A percentile compares a stretch with the other conserved stretches of the same genome.
Conservation (phyloP, 306 rosid species). For the Biancaea sappan region DNA sequence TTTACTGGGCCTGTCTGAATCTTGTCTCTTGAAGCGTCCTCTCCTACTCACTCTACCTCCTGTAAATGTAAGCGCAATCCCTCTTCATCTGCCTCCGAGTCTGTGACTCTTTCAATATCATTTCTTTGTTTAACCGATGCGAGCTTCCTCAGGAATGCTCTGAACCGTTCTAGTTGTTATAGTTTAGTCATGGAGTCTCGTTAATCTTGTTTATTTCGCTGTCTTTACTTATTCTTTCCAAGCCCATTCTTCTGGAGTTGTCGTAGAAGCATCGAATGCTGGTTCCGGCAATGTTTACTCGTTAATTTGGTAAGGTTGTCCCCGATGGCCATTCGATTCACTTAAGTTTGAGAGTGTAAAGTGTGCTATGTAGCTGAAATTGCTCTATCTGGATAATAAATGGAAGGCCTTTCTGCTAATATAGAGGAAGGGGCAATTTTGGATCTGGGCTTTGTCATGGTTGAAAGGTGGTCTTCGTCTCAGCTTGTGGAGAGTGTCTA, state of each 20-base stretch:
- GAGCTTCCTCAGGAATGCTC: slow-evolving; percentile 48
- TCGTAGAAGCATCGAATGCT: slow-evolving; percentile 51
- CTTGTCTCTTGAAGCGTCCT: slow-evolving; percentile 28
- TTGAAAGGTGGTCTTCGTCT: slow-evolving; percentile 49
- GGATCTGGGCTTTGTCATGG: slow-evolving; percentile 51
- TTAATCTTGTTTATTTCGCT: slow-evolving; percentile 44
- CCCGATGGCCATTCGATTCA: slow-evolving; percentile 34
- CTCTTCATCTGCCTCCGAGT: slow-evolving; percentile 17
- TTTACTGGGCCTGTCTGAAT: not conserved
- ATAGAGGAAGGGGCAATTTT: slow-evolving; percentile 35
- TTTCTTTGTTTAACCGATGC: slow-evolving; percentile 36
- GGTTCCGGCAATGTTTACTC: slow-evolving; percentile 56
- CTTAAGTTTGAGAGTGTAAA: slow-evolving; percentile 37
- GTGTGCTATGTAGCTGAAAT: slow-evolving; percentile 44
- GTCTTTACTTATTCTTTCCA: slow-evolving; percentile 35
- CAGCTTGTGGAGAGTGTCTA: slow-evolving; percentile 38
- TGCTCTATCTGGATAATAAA: slow-evolving; percentile 36
- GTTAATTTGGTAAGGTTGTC: slow-evolving; percentile 49
- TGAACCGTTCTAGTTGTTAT: slow-evolving; percentile 41
- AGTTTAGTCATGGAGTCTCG: slow-evolving; percentile 66
- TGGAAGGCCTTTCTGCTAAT: slow-evolving; percentile 34
- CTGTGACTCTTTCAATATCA: slow-evolving; percentile 20
- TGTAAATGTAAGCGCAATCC: slow-evolving; percentile 58
- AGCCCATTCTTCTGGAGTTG: slow-evolving; percentile 45
- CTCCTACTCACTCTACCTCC: slow-evolving; percentile 28